Evolutionary conservation across 768 basidiomycete genomes (phyloP).

Genomic region (Pulveroboletus ravenelii): DNA sequence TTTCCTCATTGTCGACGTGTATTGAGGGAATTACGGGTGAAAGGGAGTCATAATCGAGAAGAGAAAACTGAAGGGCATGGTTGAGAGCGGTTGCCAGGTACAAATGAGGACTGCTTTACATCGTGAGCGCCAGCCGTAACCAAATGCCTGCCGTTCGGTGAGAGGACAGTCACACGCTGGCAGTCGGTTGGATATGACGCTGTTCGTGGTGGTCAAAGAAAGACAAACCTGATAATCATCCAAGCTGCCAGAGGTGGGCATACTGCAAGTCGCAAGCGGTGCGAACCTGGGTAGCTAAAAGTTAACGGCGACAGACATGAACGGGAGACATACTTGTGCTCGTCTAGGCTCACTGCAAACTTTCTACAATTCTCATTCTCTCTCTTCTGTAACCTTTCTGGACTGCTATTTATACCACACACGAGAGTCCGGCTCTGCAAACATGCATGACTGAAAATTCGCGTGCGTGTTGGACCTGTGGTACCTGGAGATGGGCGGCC

Average conservation of each 20-base stretch:
- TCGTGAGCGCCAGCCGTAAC: conserved; percentile 71
- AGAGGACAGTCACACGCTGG: conserved; percentile 83
- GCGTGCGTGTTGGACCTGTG: conserved; percentile 5
- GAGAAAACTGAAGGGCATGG: conserved; percentile 42
- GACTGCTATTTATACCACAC: conserved; percentile 84
- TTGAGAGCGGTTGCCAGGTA: conserved; percentile 11
- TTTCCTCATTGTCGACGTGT: conserved; percentile 61
- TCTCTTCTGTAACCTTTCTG: conserved; percentile 54
- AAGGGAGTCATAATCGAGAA: conserved; percentile 64
- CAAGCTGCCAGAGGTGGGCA: conserved; percentile 51
- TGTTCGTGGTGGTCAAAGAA: neutral
- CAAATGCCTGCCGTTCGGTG: conserved; percentile 59
- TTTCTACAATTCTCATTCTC: conserved; percentile 84
- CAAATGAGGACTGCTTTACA: conserved; percentile 39
- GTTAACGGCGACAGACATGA: conserved; percentile 10
- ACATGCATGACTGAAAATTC: neutral
- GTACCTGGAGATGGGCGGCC: conserved; percentile 60
- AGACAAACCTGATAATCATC: conserved; percentile 85
- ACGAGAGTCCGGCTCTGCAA: conserved; percentile 50
- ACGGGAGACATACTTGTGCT: conserved; percentile 48
- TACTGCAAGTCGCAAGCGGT: conserved; percentile 46
- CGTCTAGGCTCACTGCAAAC: conserved; percentile 44
- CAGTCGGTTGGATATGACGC: conserved; percentile 5
- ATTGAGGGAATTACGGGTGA: conserved; percentile 45
- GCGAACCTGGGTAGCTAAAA: conserved; percentile 12